Evolutionary conservation across 2,329 filamentous ascomycete genomes (phyloP).

Genomic region (Fusarium xyrophilum): DNA sequence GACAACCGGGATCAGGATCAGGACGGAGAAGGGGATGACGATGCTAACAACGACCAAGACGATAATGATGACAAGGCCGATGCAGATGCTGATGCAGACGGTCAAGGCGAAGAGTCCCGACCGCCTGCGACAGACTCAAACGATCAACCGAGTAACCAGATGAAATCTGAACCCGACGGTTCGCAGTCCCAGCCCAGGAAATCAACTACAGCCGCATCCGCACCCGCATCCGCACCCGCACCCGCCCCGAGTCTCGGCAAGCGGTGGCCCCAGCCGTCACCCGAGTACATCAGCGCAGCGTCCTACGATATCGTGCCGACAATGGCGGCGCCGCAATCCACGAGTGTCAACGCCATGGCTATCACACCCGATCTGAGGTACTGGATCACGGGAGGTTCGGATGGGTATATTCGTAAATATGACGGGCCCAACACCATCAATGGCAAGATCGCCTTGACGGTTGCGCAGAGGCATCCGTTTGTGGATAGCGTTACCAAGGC

Average conservation of each 20-base stretch:
- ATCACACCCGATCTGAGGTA: conserved; percentile 94
- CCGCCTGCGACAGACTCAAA: conserved; percentile 36
- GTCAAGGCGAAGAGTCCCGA: conserved; percentile 43
- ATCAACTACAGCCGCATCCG: too few species aligned
- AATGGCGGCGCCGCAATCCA: conserved; percentile 94
- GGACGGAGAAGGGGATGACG: conserved; percentile 33
- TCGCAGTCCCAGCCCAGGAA: conserved; percentile 34
- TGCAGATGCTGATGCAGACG: conserved; percentile 52
- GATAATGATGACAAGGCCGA: conserved; percentile 47
- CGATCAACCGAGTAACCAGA: conserved; percentile 51
- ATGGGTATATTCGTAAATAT: conserved; percentile 96
- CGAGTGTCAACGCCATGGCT: conserved; percentile 90
- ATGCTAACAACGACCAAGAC: conserved; percentile 48
- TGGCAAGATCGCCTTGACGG: conserved; percentile 89
- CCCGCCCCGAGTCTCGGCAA: conserved; percentile 36
- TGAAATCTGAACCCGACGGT: conserved; percentile 37
- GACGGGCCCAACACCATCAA: conserved; percentile 96
- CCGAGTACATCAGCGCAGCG: conserved; percentile 78
- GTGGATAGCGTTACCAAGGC: conserved; percentile 97
- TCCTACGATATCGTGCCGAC: conserved; percentile 96
- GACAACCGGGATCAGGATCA: conserved; percentile 48
- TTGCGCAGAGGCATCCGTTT: conserved; percentile 94
- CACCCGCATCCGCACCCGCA: too few species aligned
- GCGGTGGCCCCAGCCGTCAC: conserved; percentile 68
- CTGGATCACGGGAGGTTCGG: conserved; percentile 91